phyloP scores from a whole-genome alignment of 2,329 filamentous ascomycete genomes.

The Helotiales sp. region DNA sequence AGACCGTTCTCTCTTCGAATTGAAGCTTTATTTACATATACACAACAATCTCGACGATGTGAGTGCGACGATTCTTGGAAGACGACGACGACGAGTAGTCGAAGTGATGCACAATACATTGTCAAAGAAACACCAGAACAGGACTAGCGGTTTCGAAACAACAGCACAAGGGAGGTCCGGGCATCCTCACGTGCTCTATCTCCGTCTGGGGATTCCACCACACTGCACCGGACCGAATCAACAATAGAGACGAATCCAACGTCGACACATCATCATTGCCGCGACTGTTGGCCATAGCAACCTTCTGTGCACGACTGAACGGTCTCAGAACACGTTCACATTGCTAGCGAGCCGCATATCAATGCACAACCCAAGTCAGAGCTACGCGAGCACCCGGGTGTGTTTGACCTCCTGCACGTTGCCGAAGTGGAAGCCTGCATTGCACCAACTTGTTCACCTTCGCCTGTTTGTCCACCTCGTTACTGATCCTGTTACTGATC shows the following conservation, averaged over 20 bases:
- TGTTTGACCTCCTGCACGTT: conserved; percentile 1
- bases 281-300: too few species aligned
- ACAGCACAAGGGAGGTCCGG: conserved; percentile 1
- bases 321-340: background rate
- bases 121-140: background rate
- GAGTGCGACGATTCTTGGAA: background rate
- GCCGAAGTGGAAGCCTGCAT: background rate
- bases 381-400: background rate
- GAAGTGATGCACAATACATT: background rate
- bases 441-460: too few species aligned
- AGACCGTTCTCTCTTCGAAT: background rate
- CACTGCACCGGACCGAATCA: background rate
- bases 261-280: background rate
- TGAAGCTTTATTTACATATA: background rate
- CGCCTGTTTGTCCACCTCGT: too few species aligned
- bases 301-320: too few species aligned
- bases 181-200: background rate
- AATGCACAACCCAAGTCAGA: background rate
- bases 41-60: background rate
- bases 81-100: background rate
- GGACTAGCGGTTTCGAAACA: conserved; percentile 2
- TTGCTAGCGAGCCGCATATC: background rate
- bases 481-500: too few species aligned
- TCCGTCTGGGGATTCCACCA: background rate
- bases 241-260: background rate